Conservation (phyloP, 1,284 basidiomycete genomes). For the Trametes versicolor region DNA sequence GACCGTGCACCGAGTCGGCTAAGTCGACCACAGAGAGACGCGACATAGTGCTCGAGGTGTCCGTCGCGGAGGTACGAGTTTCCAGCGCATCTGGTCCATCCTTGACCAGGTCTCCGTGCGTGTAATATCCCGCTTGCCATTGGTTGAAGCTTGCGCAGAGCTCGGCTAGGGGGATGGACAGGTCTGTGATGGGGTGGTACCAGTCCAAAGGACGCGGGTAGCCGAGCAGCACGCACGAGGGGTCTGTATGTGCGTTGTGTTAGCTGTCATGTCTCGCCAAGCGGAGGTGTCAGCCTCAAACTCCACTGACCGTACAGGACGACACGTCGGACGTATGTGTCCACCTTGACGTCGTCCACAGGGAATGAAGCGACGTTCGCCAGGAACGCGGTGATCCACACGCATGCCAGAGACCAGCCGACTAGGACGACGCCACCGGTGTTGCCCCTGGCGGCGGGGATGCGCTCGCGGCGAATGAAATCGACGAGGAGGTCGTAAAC, state of each 20-base stretch:
- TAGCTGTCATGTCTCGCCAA: background rate
- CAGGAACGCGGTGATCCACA: constrained; percentile 31
- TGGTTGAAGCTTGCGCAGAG: constrained; percentile 3
- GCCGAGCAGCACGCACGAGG: constrained; percentile 14
- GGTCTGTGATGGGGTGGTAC: constrained; percentile 20
- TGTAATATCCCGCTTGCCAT: constrained; percentile 23
- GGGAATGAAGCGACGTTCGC: constrained; percentile 32
- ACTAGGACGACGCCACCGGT: constrained; percentile 39
- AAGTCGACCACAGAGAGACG: constrained; percentile 16
- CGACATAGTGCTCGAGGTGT: constrained; percentile 8
- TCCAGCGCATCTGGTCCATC: constrained; percentile 13
- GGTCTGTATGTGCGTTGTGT: background rate
- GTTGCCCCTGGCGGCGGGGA: constrained; percentile 68
- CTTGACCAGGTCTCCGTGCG: constrained; percentile 17
- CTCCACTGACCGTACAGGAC: constrained; percentile 35
- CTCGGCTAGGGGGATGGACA: constrained; percentile 3
- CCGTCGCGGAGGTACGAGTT: background rate
- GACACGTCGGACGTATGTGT: constrained; percentile 31
- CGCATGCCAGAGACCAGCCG: constrained; percentile 39
- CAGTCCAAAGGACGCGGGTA: constrained; percentile 7
- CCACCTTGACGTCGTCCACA: constrained; percentile 13
- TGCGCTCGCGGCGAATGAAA: constrained; percentile 73
- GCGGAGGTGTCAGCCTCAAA: constrained; percentile 16
- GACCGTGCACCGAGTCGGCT: constrained; percentile 7
- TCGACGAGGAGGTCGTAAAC: constrained; percentile 60